A percentile compares a stretch with the other conserved stretches of the same genome.
These are phyloP conservation scores for Podaxis carcinomalis DNA, from an alignment of 768 basidiomycete genomes.

Conservation along the genomic window DNA sequence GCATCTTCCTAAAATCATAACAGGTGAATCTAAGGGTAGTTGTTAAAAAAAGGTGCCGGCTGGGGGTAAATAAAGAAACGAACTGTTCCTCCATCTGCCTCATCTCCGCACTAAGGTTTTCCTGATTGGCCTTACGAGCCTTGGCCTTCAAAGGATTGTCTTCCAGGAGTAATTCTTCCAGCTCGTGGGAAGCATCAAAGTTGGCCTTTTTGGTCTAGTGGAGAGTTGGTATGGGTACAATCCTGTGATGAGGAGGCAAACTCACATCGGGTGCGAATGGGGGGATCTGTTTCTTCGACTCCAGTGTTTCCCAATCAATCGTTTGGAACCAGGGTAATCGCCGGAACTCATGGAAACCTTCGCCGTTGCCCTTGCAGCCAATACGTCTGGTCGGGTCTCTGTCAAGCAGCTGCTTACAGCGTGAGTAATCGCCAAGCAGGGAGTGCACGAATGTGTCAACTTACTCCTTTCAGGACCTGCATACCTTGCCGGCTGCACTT, in stretches of 20 bases:
- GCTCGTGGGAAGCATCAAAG: slow-evolving; percentile 97
- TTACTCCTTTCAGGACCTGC: slow-evolving; percentile 75
- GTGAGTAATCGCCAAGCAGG: neutral
- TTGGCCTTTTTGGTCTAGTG: slow-evolving; percentile 95
- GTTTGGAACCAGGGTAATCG: slow-evolving; percentile 80
- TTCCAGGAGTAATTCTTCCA: slow-evolving; percentile 93
- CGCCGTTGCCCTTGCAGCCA: slow-evolving; percentile 76
- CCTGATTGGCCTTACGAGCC: slow-evolving; percentile 86
- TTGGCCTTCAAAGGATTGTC: slow-evolving; percentile 97
- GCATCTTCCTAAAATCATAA: slow-evolving; percentile 92
- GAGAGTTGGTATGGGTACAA: slow-evolving; percentile 11
- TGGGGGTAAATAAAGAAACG: slow-evolving; percentile 21
- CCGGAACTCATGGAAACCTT: slow-evolving; percentile 76
- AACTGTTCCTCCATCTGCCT: slow-evolving; percentile 98
- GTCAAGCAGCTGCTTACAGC: slow-evolving; percentile 66
- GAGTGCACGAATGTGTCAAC: slow-evolving; percentile 23
- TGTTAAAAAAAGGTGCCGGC: slow-evolving; percentile 1
- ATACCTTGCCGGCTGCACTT: slow-evolving; percentile 76
- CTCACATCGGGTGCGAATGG: slow-evolving; percentile 89
- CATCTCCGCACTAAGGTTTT: slow-evolving; percentile 88
- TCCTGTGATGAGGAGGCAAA: slow-evolving; percentile 13
- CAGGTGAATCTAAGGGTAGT: slow-evolving; percentile 64
- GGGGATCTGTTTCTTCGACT: slow-evolving; percentile 67
- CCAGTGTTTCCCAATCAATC: slow-evolving; percentile 89
- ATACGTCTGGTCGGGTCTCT: slow-evolving; percentile 78